These are phyloP conservation scores for Xylaria hypoxylon DNA, from an alignment of 2,329 filamentous ascomycete genomes.

Conservation along the genomic window DNA sequence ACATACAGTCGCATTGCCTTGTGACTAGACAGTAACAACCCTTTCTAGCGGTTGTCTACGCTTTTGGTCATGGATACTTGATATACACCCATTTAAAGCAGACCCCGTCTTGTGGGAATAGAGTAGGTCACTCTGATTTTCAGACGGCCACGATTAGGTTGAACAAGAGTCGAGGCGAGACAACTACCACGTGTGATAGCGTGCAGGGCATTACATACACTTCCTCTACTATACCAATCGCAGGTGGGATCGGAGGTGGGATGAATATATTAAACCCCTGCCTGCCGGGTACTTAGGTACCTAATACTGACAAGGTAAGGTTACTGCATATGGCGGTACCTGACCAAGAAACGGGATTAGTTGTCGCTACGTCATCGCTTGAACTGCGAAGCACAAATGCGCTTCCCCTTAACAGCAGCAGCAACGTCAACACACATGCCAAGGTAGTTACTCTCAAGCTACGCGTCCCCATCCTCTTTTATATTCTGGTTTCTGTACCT, in stretches of 20 bases:
- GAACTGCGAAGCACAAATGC: constrained; percentile 25
- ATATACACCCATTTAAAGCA: no score
- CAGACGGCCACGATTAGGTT: neutral
- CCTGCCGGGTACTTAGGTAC: neutral
- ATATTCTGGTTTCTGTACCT: neutral
- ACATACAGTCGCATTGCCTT: neutral
- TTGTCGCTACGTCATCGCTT: constrained; percentile 45
- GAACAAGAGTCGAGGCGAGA: neutral
- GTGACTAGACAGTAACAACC: neutral
- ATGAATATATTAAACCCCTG: neutral
- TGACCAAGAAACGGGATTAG: constrained; percentile 13
- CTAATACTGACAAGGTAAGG: no score
- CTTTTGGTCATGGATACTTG: neutral
- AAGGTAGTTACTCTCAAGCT: neutral
- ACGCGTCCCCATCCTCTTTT: neutral
- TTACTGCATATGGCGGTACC: constrained; percentile 1
- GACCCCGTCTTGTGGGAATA: neutral
- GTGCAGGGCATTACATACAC: neutral
- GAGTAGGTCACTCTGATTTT: neutral
- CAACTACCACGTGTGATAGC: constrained; percentile 7
- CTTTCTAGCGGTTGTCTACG: neutral
- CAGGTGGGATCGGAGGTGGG: neutral
- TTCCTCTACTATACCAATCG: neutral
- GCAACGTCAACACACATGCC: constrained; percentile 9
- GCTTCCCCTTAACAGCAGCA: constrained; percentile 5